These are phyloP conservation scores for Triticum monococcum DNA, from an alignment of 176 grass and related monocot genomes.

Conservation along the genomic window DNA sequence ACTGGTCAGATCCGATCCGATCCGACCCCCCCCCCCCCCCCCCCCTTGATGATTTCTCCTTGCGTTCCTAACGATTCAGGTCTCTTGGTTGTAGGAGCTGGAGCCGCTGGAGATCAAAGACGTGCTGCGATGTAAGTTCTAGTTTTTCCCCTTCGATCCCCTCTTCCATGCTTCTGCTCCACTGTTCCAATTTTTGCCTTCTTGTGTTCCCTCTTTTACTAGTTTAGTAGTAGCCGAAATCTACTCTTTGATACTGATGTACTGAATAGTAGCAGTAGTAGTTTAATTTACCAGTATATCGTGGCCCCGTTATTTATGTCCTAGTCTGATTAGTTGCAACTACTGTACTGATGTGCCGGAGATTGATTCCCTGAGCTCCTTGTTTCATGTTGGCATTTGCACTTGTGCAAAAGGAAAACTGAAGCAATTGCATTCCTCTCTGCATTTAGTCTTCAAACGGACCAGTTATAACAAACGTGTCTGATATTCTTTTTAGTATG, in stretches of 20 bases:
- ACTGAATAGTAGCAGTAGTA: neutral
- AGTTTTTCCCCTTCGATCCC: neutral
- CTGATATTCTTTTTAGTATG: neutral
- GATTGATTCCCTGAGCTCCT: neutral
- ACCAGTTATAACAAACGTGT: neutral
- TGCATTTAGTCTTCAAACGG: neutral
- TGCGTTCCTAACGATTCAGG: neutral
- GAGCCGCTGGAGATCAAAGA: neutral
- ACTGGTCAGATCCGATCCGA: conserved; percentile 10
- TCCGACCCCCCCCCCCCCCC: neutral
- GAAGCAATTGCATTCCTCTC: neutral
- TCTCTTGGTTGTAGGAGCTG: neutral
- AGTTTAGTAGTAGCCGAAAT: neutral
- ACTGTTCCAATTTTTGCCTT: neutral
- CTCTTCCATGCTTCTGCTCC: neutral
- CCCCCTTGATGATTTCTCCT: neutral
- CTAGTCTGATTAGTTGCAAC: neutral
- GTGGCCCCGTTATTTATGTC: neutral
- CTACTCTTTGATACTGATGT: neutral
- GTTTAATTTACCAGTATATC: neutral
- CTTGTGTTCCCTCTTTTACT: neutral
- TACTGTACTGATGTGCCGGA: neutral
- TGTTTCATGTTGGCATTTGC: neutral
- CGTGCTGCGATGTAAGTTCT: conserved; percentile 17
- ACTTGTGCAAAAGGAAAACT: neutral